These are phyloP conservation scores for Melampsora occidentalis DNA, from an alignment of 1,284 basidiomycete species.

Conservation along the genomic window DNA sequence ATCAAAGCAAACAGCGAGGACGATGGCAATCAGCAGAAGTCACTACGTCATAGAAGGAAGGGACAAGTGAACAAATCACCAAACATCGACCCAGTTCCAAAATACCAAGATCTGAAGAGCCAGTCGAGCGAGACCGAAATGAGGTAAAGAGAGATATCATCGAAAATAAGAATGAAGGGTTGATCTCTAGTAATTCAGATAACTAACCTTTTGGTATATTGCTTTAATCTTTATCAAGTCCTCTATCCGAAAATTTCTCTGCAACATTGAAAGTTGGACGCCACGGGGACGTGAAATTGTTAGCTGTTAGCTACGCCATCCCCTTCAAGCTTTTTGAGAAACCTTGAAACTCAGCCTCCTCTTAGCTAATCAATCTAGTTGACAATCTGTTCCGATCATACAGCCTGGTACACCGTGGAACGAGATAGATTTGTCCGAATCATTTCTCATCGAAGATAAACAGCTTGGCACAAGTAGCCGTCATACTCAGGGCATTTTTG, in stretches of 20 bases:
- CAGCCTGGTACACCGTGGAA: slow-evolving; percentile 23
- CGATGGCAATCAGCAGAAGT: too few species aligned
- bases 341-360: neutral
- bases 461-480: neutral
- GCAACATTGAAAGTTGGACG: slow-evolving; percentile 10
- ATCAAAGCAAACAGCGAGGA: too few species aligned
- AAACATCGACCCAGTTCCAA: too few species aligned
- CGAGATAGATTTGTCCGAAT: slow-evolving; percentile 12
- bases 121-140: too few species aligned
- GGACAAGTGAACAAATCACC: too few species aligned
- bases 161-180: too few species aligned
- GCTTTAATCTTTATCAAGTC: too few species aligned
- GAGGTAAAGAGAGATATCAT: too few species aligned
- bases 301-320: neutral
- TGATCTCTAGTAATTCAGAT: too few species aligned
- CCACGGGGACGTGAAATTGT: slow-evolving; percentile 13
- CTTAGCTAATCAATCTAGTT: neutral
- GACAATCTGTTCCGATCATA: neutral
- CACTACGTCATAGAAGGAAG: too few species aligned
- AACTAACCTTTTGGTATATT: too few species aligned
- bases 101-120: too few species aligned
- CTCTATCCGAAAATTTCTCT: neutral
- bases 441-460: slow-evolving; percentile 13
- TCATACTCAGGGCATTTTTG: slow-evolving; percentile 15
- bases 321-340: neutral